These are phyloP conservation scores for Stentor roeselii DNA, from an alignment of 73 alveolate species.

Conservation along the genomic window DNA sequence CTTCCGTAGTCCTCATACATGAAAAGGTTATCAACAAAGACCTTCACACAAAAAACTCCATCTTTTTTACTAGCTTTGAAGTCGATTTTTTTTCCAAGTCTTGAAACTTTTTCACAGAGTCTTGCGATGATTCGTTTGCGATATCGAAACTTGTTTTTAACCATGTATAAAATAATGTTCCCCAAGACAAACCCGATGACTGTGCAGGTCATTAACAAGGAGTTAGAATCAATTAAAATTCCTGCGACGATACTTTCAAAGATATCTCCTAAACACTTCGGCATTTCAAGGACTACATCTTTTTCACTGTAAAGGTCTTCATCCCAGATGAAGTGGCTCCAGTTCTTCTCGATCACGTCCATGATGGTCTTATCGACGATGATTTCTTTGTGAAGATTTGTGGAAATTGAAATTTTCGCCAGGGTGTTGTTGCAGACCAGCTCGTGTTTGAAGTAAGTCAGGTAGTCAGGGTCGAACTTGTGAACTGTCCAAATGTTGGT, in stretches of 20 bases:
- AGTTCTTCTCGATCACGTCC: background rate
- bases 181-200: background rate
- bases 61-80: background rate
- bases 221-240: background rate
- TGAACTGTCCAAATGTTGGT: background rate
- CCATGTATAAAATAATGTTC: background rate
- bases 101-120: background rate
- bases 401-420: background rate
- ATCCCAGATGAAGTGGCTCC: background rate
- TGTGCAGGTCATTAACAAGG: background rate
- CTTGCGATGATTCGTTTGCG: background rate
- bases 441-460: background rate
- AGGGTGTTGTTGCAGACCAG: slow-evolving; percentile 2
- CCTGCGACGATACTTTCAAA: slow-evolving; percentile 1
- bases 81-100: background rate
- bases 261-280: slow-evolving; percentile 3
- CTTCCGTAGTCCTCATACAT: background rate
- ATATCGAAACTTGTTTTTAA: background rate
- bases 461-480: background rate
- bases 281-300: background rate
- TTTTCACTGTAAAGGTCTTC: background rate
- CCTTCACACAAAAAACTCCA: background rate
- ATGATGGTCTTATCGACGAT: background rate
- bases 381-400: background rate
- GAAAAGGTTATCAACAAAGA: background rate